Percentiles rank a stretch among this genome's conserved stretches.
These are phyloP conservation scores for Arctium minus DNA, from an alignment of 129 eudicot species.

Conservation along the genomic window DNA sequence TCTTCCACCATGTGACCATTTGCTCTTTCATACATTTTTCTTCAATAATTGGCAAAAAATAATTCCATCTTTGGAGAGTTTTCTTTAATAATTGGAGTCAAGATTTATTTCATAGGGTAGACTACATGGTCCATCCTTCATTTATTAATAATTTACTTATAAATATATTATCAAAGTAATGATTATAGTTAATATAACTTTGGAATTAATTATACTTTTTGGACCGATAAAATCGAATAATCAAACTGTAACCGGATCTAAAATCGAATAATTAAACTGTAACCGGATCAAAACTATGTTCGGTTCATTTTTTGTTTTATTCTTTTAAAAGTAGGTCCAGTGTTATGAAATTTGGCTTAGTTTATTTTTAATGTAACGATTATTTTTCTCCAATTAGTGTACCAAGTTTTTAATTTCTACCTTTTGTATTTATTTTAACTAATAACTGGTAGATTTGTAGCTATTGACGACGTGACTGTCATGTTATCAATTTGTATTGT, in stretches of 20 bases:
- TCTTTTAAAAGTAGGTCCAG: background rate
- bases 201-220: background rate
- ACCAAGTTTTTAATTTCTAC: background rate
- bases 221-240: background rate
- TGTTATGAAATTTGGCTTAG: background rate
- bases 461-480: too few species aligned
- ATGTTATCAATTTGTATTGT: too few species aligned
- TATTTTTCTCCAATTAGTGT: too few species aligned
- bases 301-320: background rate
- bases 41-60: constrained; percentile 1
- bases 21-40: background rate
- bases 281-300: background rate
- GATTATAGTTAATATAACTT: background rate
- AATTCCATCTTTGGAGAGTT: constrained; percentile 17
- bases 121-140: background rate
- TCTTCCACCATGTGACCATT: constrained; percentile 27
- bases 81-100: background rate
- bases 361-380: too few species aligned
- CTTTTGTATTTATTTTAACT: background rate
- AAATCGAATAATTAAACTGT: too few species aligned
- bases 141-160: background rate
- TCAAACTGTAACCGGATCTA: too few species aligned
- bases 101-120: constrained; percentile 15
- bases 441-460: too few species aligned
- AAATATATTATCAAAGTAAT: background rate